These are phyloP conservation scores for Syzygium malaccense DNA, from an alignment of 441 rosid genomes.

Conservation along the genomic window DNA sequence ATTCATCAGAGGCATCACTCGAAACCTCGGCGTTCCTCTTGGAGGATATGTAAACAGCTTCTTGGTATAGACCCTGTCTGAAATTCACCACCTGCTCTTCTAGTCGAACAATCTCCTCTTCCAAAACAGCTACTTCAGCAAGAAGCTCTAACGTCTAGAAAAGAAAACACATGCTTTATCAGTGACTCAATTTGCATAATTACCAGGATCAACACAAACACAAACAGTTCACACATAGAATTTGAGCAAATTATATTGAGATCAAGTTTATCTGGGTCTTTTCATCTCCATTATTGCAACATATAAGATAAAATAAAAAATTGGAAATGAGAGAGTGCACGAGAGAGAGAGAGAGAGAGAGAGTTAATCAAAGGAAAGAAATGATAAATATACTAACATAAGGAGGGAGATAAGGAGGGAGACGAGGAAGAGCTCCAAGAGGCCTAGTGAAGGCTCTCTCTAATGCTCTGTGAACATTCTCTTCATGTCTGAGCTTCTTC, in stretches of 20 bases:
- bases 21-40: constrained; percentile 53
- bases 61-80: constrained; percentile 79
- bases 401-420: constrained; percentile 83
- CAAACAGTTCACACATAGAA: background rate
- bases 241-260: background rate
- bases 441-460: constrained; percentile 95
- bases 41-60: constrained; percentile 64
- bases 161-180: background rate
- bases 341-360: background rate
- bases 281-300: background rate
- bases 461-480: constrained; percentile 89
- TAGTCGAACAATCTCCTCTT: constrained; percentile 88
- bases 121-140: constrained; percentile 94
- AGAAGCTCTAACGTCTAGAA: constrained; percentile 77
- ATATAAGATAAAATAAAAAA: background rate
- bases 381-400: constrained; percentile 36
- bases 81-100: constrained; percentile 88
- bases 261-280: background rate
- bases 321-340: background rate
- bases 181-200: background rate
- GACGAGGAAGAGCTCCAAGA: constrained; percentile 88
- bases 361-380: background rate
- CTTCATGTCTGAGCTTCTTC: constrained; percentile 87
- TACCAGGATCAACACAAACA: background rate
- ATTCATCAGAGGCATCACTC: constrained; percentile 29